phyloP scores from a whole-genome alignment of 441 rosid genomes.

The Pelargonium exstipulatum region DNA sequence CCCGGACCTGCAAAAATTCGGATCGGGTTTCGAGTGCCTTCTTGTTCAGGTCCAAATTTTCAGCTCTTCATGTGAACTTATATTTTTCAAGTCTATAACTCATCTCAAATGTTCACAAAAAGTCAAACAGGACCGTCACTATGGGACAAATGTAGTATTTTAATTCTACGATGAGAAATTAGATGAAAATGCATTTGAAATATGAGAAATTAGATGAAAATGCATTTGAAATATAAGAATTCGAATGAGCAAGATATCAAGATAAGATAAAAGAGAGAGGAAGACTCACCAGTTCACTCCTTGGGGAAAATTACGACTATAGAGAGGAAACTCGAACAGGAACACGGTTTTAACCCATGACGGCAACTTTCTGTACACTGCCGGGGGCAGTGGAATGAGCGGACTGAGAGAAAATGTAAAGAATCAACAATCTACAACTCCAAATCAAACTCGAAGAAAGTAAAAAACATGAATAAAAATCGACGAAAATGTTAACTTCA shows the following conservation, averaged over 20 bases:
- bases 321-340: constrained; percentile 71
- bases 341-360: constrained; percentile 57
- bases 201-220: background rate
- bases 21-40: too few species aligned
- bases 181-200: background rate
- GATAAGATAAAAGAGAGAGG: background rate
- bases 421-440: constrained; percentile 13
- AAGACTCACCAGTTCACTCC: constrained; percentile 56
- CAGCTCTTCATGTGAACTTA: too few species aligned
- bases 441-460: background rate
- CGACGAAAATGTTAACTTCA: constrained; percentile 15
- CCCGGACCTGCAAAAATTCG: too few species aligned
- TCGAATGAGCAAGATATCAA: background rate
- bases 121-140: too few species aligned
- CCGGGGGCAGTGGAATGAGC: constrained; percentile 59
- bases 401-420: constrained; percentile 51
- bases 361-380: constrained; percentile 59
- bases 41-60: too few species aligned
- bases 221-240: background rate
- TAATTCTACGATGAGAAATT: background rate
- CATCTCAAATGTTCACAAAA: too few species aligned
- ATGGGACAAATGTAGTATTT: too few species aligned
- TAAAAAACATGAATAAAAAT: background rate
- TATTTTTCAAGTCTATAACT: too few species aligned
- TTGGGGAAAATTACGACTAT: constrained; percentile 59